Conservation (phyloP, 805 yeast genomes). For the Candida chilensis region DNA sequence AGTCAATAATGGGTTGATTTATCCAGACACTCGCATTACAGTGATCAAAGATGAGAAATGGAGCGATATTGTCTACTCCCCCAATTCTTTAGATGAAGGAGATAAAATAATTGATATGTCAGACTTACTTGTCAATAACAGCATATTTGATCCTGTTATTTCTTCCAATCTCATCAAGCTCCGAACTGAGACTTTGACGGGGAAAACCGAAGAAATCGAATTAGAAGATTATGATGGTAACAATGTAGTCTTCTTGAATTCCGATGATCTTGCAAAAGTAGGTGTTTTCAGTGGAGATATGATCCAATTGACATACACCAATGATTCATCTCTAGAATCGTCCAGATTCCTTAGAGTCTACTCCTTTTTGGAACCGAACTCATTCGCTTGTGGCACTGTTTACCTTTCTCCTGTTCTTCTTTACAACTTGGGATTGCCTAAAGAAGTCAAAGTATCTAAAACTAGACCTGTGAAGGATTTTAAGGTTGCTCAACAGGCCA, state of each 20-base stretch:
- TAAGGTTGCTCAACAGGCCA: slow-evolving; percentile 48
- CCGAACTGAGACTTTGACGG: too few relatives aligned
- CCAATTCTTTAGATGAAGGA: too few relatives aligned
- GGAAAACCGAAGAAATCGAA: slow-evolving; percentile 15
- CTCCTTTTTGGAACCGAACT: slow-evolving; percentile 59
- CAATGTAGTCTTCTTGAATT: slow-evolving; percentile 30
- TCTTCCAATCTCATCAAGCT: too few relatives aligned
- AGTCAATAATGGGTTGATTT: slow-evolving; percentile 53
- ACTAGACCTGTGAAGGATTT: slow-evolving; percentile 10
- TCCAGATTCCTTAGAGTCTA: slow-evolving; percentile 33
- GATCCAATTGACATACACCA: slow-evolving; percentile 30
- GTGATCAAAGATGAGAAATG: too few relatives aligned
- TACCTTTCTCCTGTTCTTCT: slow-evolving; percentile 58
- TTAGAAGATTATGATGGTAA: slow-evolving; percentile 13
- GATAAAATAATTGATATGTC: too few relatives aligned
- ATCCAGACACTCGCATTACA: slow-evolving; percentile 39
- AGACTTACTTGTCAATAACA: too few relatives aligned
- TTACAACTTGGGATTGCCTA: slow-evolving; percentile 34
- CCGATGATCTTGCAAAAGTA: slow-evolving; percentile 41
- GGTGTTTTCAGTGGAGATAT: slow-evolving; percentile 67
- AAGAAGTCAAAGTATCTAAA: slow-evolving; percentile 8
- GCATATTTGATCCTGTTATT: too few relatives aligned
- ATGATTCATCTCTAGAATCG: too few relatives aligned
- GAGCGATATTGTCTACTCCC: too few relatives aligned
- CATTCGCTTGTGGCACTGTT: slow-evolving; percentile 23